Evolutionary conservation across 176 grass and related monocot species (phyloP).

Genomic region (Stipa capillata): DNA sequence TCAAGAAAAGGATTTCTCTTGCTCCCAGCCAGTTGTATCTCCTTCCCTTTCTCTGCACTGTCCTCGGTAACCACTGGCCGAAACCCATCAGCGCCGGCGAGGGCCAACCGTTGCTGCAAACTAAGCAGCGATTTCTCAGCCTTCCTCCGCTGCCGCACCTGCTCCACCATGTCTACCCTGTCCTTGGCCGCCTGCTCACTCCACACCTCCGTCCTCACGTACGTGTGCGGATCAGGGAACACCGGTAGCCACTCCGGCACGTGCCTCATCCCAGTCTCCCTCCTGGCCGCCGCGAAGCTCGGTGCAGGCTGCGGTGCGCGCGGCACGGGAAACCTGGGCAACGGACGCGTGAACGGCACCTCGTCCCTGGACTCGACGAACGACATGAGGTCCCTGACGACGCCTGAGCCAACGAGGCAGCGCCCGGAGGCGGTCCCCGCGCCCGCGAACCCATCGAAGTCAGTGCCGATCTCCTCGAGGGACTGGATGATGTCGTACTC

Average conservation of each 20-base stretch:
- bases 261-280: slow-evolving; percentile 32
- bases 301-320: background rate
- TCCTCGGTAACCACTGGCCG: slow-evolving; percentile 14
- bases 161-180: slow-evolving; percentile 47
- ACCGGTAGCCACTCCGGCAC: slow-evolving; percentile 64
- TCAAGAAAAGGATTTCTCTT: slow-evolving; percentile 69
- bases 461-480: slow-evolving; percentile 44
- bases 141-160: slow-evolving; percentile 56
- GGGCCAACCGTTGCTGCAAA: slow-evolving; percentile 57
- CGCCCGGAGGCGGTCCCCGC: slow-evolving; percentile 31
- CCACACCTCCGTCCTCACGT: slow-evolving; percentile 43
- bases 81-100: slow-evolving; percentile 31
- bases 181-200: slow-evolving; percentile 33
- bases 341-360: slow-evolving; percentile 16
- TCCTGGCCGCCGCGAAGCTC: slow-evolving; percentile 25
- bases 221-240: slow-evolving; percentile 59
- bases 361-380: slow-evolving; percentile 31
- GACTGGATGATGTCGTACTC: slow-evolving; percentile 61
- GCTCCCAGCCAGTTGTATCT: slow-evolving; percentile 30
- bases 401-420: slow-evolving; percentile 52
- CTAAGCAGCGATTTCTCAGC: slow-evolving; percentile 72
- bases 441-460: slow-evolving; percentile 43
- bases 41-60: slow-evolving; percentile 41
- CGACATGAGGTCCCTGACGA: slow-evolving; percentile 41
- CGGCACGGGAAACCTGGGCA: slow-evolving; percentile 49